A percentile compares a stretch with the other conserved stretches of the same genome.
phyloP scores from a whole-genome alignment of 2,329 filamentous ascomycete genomes.

The Periconia digitata region DNA sequence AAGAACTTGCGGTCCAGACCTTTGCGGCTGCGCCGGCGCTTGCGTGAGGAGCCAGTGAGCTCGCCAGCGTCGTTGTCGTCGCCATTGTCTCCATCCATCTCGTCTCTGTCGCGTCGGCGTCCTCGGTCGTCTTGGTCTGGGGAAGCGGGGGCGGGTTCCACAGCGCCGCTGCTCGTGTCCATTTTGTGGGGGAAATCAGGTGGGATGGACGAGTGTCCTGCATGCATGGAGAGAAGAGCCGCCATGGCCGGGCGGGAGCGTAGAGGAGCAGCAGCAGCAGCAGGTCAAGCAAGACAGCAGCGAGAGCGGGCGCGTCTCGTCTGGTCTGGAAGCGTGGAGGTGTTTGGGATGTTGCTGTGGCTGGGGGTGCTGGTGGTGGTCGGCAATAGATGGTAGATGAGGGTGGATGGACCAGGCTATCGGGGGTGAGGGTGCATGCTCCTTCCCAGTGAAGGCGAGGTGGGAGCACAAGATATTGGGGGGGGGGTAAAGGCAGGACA shows the following conservation, averaged over 20 bases:
- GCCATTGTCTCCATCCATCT: constrained; percentile 27
- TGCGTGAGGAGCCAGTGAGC: constrained; percentile 42
- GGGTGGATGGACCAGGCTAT: constrained; percentile 15
- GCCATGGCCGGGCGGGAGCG: constrained; percentile 36
- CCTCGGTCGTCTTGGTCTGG: constrained; percentile 41
- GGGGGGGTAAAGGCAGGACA: background rate
- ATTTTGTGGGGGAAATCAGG: constrained; percentile 38
- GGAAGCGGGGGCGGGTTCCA: constrained; percentile 36
- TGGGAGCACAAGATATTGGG: background rate
- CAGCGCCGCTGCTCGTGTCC: constrained; percentile 29
- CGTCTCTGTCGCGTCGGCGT: constrained; percentile 41
- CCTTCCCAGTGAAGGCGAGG: background rate
- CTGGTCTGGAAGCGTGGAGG: too few relatives aligned
- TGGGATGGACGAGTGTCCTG: constrained; percentile 36
- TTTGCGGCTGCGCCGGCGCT: constrained; percentile 73
- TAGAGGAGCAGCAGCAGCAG: constrained; percentile 5
- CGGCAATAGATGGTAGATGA: background rate
- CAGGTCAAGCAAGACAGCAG: constrained; percentile 6
- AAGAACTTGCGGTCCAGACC: constrained; percentile 70
- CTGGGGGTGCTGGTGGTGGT: background rate
- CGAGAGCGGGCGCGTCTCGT: constrained; percentile 13
- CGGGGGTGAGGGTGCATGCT: constrained; percentile 21
- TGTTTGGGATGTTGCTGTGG: constrained; percentile 5
- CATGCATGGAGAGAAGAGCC: constrained; percentile 42
- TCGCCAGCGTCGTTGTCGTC: constrained; percentile 29